Conservation (phyloP, 1,284 basidiomycete genomes). For the Ustilago nuda region DNA sequence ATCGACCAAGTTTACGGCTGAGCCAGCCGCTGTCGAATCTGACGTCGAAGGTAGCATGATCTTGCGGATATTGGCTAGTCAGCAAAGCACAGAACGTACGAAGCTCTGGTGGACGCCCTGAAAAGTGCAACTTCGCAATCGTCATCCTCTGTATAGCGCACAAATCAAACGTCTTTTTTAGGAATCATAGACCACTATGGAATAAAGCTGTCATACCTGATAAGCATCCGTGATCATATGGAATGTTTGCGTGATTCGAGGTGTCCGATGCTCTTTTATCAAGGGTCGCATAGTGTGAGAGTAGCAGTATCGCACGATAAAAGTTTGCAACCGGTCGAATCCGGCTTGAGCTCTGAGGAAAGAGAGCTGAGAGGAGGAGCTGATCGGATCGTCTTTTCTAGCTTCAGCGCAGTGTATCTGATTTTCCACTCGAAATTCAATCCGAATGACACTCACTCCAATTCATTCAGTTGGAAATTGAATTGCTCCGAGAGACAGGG, state of each 20-base stretch:
- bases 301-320: slow-evolving; percentile 25
- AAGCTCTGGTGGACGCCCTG: slow-evolving; percentile 40
- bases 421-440: neutral
- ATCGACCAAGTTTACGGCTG: neutral
- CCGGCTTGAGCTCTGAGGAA: slow-evolving; percentile 9
- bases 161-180: neutral
- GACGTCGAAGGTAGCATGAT: slow-evolving; percentile 19
- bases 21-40: neutral
- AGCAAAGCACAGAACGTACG: slow-evolving; percentile 29
- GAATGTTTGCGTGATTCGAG: neutral
- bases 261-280: neutral
- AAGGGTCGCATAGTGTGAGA: neutral
- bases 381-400: slow-evolving; percentile 28
- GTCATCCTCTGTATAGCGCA: neutral
- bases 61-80: slow-evolving; percentile 40
- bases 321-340: slow-evolving; percentile 13
- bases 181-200: neutral
- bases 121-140: neutral
- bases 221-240: too few relatives aligned
- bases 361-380: neutral
- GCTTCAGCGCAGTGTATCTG: neutral
- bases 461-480: slow-evolving; percentile 5
- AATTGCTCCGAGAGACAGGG: neutral
- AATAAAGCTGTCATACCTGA: neutral
- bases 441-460: neutral